Percentiles rank a stretch among this genome's conserved stretches.
Conservation (phyloP, 805 yeast genomes). For the Tetrapisispora iriomotensis region DNA sequence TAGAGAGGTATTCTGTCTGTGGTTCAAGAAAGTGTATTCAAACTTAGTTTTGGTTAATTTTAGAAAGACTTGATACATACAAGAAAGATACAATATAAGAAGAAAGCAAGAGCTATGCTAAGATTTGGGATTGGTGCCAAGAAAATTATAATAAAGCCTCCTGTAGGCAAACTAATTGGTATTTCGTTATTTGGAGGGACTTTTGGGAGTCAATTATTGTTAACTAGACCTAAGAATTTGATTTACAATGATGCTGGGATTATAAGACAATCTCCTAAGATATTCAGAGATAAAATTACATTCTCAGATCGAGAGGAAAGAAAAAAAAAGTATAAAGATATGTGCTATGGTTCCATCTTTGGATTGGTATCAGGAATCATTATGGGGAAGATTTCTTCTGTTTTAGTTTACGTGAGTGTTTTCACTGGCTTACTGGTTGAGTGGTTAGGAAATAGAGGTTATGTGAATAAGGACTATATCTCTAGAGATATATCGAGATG, state of each 20-base stretch:
- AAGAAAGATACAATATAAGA: no score
- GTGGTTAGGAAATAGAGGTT: conserved; percentile 9
- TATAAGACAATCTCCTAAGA: neutral
- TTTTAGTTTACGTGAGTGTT: conserved; percentile 7
- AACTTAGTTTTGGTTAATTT: no score
- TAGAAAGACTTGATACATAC: no score
- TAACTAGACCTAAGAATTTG: neutral
- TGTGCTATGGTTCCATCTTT: conserved; percentile 10
- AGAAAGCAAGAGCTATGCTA: neutral
- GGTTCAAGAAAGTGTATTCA: no score
- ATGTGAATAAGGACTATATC: conserved; percentile 6
- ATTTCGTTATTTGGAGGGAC: neutral
- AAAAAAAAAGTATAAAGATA: conserved; percentile 5
- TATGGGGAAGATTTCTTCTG: conserved; percentile 9
- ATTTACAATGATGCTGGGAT: neutral
- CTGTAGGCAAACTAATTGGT: neutral
- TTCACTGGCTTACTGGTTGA: conserved; percentile 6
- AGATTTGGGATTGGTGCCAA: neutral
- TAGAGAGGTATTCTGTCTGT: no score
- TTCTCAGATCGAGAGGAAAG: neutral
- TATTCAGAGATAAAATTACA: neutral
- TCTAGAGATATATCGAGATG: conserved; percentile 3
- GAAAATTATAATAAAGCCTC: neutral
- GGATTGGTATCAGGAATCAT: conserved; percentile 9
- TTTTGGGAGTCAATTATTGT: neutral